These are phyloP conservation scores for Telfairia occidentalis DNA, from an alignment of 331 rosid species.

Conservation along the genomic window DNA sequence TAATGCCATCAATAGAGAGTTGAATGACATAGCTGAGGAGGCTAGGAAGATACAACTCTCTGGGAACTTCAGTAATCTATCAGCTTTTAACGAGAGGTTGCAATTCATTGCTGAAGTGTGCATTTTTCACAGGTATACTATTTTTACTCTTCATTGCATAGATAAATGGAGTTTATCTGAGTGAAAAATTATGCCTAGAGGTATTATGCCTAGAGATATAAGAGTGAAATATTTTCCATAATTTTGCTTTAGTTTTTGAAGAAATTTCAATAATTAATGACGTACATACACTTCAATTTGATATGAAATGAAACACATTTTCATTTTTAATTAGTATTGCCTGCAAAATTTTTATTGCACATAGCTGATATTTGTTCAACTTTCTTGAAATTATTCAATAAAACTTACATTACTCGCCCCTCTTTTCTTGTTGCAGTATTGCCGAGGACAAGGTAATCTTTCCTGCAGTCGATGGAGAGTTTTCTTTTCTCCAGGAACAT, in stretches of 20 bases:
- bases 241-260: neutral
- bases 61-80: slow-evolving; percentile 69
- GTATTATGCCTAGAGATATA: neutral
- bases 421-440: slow-evolving; percentile 57
- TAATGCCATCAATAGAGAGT: slow-evolving; percentile 80
- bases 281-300: neutral
- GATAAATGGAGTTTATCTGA: neutral
- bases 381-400: neutral
- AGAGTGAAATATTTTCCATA: neutral
- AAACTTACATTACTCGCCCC: slow-evolving; percentile 14
- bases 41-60: slow-evolving; percentile 77
- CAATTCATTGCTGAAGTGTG: slow-evolving; percentile 96
- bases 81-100: slow-evolving; percentile 80
- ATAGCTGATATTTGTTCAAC: neutral
- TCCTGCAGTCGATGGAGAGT: slow-evolving; percentile 90
- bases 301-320: neutral
- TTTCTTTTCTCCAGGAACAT: slow-evolving; percentile 82
- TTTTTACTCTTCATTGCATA: slow-evolving; percentile 9
- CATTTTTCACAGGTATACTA: slow-evolving; percentile 81
- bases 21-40: slow-evolving; percentile 75
- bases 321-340: neutral
- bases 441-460: slow-evolving; percentile 97
- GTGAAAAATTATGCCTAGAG: neutral
- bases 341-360: neutral
- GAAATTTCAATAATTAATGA: neutral